Evolutionary conservation across 2,329 filamentous ascomycete species (phyloP).

Genomic region (Fusarium sp.): DNA sequence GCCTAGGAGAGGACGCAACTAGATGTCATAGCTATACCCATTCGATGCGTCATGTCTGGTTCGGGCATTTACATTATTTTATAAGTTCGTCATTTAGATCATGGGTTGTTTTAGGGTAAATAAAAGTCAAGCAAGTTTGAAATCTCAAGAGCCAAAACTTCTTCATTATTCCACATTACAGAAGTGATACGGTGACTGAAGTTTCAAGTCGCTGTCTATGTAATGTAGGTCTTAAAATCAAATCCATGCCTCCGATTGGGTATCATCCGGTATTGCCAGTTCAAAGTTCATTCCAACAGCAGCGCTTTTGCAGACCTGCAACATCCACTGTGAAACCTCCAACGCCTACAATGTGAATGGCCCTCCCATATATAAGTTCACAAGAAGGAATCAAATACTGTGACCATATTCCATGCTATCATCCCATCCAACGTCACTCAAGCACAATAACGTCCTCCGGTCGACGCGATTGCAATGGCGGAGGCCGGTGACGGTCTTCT

Average conservation of each 20-base stretch:
- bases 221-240: not conserved
- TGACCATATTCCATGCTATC: not conserved
- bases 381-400: not conserved
- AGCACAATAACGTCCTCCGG: constrained; percentile 49
- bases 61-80: constrained; percentile 40
- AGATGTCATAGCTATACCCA: constrained; percentile 46
- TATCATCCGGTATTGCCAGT: constrained; percentile 40
- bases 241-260: constrained; percentile 31
- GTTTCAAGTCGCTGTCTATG: not conserved
- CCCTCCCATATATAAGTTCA: not conserved
- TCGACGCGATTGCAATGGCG: constrained; percentile 37
- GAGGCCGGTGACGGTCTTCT: constrained; percentile 30
- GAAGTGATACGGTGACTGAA: not conserved
- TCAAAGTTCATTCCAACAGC: constrained; percentile 18
- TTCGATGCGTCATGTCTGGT: constrained; percentile 43
- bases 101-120: constrained; percentile 28
- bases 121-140: constrained; percentile 32
- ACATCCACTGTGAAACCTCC: constrained; percentile 23
- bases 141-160: not conserved
- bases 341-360: constrained; percentile 24
- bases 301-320: constrained; percentile 10
- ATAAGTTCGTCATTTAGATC: constrained; percentile 35
- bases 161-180: not conserved
- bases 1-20: constrained; percentile 51
- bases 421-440: constrained; percentile 39